Percentiles rank a stretch among this genome's conserved stretches.
These are phyloP conservation scores for Tolypocladium sp. DNA, from an alignment of 2,329 filamentous ascomycete species.

Conservation along the genomic window DNA sequence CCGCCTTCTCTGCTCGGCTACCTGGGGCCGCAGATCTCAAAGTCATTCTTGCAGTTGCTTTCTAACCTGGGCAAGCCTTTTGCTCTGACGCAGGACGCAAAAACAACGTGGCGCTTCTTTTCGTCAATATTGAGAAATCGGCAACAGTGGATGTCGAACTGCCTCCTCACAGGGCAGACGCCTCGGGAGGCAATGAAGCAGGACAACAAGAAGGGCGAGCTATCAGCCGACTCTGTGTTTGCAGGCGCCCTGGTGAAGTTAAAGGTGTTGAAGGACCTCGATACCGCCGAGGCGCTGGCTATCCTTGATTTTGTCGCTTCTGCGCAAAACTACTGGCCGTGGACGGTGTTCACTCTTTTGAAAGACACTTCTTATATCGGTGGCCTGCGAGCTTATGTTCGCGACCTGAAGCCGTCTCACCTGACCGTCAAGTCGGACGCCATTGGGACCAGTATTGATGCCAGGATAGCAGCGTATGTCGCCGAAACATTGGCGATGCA, in stretches of 20 bases:
- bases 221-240: conserved; percentile 56
- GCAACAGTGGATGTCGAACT: conserved; percentile 94
- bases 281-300: conserved; percentile 58
- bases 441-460: conserved; percentile 50
- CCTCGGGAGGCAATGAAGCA: conserved; percentile 64
- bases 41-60: conserved; percentile 72
- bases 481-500: conserved; percentile 88
- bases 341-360: conserved; percentile 75
- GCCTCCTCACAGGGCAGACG: conserved; percentile 79
- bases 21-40: conserved; percentile 71
- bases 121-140: conserved; percentile 78
- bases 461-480: conserved; percentile 68
- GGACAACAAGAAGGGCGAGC: conserved; percentile 39
- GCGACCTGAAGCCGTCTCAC: conserved; percentile 42
- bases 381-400: conserved; percentile 62
- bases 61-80: conserved; percentile 71
- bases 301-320: conserved; percentile 81
- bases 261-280: conserved; percentile 52
- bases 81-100: conserved; percentile 52
- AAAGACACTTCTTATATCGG: conserved; percentile 66
- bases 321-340: conserved; percentile 91
- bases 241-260: conserved; percentile 64
- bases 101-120: conserved; percentile 74
- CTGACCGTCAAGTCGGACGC: conserved; percentile 45
- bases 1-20: conserved; percentile 92